A percentile compares a stretch with the other conserved stretches of the same genome.
phyloP scores from a whole-genome alignment of 352 stramenopile species.

The Phytophthora meadii region DNA sequence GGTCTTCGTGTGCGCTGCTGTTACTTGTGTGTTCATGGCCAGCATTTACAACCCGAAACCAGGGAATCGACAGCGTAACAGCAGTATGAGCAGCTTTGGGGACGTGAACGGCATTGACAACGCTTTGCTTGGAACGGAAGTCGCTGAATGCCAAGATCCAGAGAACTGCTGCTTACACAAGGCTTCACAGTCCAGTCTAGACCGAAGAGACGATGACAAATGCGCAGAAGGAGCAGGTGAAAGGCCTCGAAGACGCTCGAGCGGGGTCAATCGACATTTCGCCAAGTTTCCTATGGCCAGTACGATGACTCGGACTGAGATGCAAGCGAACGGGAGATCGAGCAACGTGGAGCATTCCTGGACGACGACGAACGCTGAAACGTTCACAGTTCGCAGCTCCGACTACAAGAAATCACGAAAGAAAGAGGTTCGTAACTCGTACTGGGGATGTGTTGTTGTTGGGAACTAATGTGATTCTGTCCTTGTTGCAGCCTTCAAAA shows the following conservation, averaged over 20 bases:
- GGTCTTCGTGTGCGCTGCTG: conserved; percentile 59
- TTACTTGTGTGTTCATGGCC: conserved; percentile 54
- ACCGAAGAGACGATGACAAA: conserved; percentile 5
- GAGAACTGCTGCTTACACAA: conserved; percentile 67
- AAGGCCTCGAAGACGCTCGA: conserved; percentile 11
- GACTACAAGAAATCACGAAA: conserved; percentile 87
- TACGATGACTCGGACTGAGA: conserved; percentile 61
- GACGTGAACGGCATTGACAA: conserved; percentile 22
- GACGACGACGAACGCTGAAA: conserved; percentile 57
- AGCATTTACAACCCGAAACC: conserved; percentile 61
- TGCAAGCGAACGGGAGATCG: conserved; percentile 51
- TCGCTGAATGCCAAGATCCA: conserved; percentile 47
- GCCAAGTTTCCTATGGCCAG: conserved; percentile 63
- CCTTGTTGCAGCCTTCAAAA: conserved; percentile 46
- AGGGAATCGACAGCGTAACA: conserved; percentile 12
- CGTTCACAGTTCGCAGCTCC: conserved; percentile 71
- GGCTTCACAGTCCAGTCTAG: conserved; percentile 3
- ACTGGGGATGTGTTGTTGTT: not conserved
- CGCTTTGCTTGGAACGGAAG: conserved; percentile 38
- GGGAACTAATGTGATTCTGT: not conserved
- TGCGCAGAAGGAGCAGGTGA: conserved; percentile 7
- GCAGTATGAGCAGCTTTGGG: conserved; percentile 13
- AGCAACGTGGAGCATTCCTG: conserved; percentile 67
- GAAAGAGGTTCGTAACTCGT: conserved; percentile 60
- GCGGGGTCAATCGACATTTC: conserved; percentile 23